Conservation (phyloP, 805 yeast species). For the Saturnispora ahearnii region DNA sequence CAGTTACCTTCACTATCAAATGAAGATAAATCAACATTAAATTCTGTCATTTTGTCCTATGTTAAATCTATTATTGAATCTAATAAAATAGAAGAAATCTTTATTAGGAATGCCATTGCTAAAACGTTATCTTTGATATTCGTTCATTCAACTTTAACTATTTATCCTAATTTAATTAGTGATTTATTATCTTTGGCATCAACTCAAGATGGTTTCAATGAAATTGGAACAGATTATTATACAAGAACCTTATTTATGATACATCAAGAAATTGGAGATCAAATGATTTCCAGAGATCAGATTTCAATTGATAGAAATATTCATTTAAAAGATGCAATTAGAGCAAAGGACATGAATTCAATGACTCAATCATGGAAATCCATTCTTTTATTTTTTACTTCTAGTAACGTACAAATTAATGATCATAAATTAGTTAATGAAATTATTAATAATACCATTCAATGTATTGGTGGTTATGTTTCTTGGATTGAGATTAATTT, state of each 20-base stretch:
- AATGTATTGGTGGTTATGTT: slow-evolving; percentile 74
- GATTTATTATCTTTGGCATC: slow-evolving; percentile 37
- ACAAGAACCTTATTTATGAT: slow-evolving; percentile 63
- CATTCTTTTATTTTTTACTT: slow-evolving; percentile 35
- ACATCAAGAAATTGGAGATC: slow-evolving; percentile 92
- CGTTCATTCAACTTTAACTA: slow-evolving; percentile 35
- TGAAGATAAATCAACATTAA: slow-evolving; percentile 39
- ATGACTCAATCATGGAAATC: slow-evolving; percentile 62
- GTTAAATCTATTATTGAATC: slow-evolving; percentile 25
- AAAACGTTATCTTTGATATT: slow-evolving; percentile 47
- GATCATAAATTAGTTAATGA: slow-evolving; percentile 26
- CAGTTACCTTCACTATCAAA: slow-evolving; percentile 36
- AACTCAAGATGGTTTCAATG: slow-evolving; percentile 26
- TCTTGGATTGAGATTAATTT: slow-evolving; percentile 87
- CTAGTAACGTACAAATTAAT: slow-evolving; percentile 16
- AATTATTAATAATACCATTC: slow-evolving; percentile 49
- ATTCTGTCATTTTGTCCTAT: slow-evolving; percentile 40
- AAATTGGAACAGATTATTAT: slow-evolving; percentile 57
- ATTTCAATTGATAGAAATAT: slow-evolving; percentile 57
- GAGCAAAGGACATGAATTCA: slow-evolving; percentile 63
- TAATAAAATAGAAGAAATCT: slow-evolving; percentile 30
- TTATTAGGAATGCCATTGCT: slow-evolving; percentile 48
- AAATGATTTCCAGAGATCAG: slow-evolving; percentile 63
- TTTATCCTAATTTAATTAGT: slow-evolving; percentile 44
- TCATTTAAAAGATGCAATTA: slow-evolving; percentile 69